Base-by-base conservation (phyloP, 306 rosid genomes). In the Nissolia schottii region DNA sequence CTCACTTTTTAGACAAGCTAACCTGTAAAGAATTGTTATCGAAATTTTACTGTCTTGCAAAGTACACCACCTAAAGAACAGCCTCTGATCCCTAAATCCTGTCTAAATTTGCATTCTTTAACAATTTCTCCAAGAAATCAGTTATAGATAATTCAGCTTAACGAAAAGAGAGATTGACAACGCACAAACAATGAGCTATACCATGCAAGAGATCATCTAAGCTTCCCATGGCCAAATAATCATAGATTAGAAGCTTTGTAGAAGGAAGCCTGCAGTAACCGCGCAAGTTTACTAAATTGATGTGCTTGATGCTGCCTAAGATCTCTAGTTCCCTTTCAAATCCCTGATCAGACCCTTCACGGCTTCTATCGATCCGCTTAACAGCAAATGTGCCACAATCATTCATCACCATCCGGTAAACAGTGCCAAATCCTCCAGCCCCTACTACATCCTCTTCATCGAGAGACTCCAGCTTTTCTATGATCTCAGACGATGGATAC, bases 331-430 rank as follows among this genome's bases (percentile, higher is more conserved):
- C 89, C 73, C 97, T 87, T 78, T 92, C 96, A 58, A 92, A 87
- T 4, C 74, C 85, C 59, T 89, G 86, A 73, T 92, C 96, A 9
- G 93, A 87, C 67, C 91, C 93, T 67, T 83, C 84, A 4, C 83
- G 83, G 32, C 83, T 78, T 74, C 91, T 81, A 32, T 92, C 96
- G n/a, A 92, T 84, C 80, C 80, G 77, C 84, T 89, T 92, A 48
- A 89, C 96, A 19, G 96, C 96, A 81, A 92, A 92, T 20, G 88
- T 83, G 70, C 88, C 90, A 11, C 91, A 75, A 70, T 92, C 97
- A 76, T 87, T 89, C 97, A 92, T 92, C 49, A 92, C 91, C 96
- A 92, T 92, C 15, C 93, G 84, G 75, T 92, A 89, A 43, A 92
- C 97, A 0, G 91, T 89, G 38, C 96, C 97, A 38, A 87, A 84